phyloP scores from a whole-genome alignment of 2,329 filamentous ascomycete genomes.

The Fusarium sp. region DNA sequence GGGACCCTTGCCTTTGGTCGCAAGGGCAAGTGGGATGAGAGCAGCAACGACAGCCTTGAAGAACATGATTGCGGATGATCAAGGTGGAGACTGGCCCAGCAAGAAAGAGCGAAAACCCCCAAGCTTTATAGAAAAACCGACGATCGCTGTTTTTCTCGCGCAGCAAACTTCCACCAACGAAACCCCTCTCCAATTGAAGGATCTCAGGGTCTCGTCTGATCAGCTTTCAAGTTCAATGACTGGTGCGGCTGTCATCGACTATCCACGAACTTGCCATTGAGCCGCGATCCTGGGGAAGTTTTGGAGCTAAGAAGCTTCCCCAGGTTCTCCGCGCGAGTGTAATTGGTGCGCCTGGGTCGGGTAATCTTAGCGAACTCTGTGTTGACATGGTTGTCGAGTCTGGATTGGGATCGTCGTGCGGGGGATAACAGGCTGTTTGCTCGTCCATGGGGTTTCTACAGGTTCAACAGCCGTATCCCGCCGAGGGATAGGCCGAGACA shows the following conservation, averaged over 20 bases:
- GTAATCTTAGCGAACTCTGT: constrained; percentile 16
- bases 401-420: constrained; percentile 33
- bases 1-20: constrained; percentile 46
- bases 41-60: constrained; percentile 27
- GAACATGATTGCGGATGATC: constrained; percentile 22
- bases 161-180: constrained; percentile 11
- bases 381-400: constrained; percentile 9
- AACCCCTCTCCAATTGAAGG: neutral
- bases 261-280: constrained; percentile 5
- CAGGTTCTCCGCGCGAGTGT: constrained; percentile 14
- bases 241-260: constrained; percentile 24
- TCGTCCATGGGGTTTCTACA: neutral
- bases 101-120: neutral
- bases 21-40: constrained; percentile 19
- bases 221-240: constrained; percentile 9
- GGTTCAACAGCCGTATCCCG: neutral
- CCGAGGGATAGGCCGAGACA: constrained; percentile 16
- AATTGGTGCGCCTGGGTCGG: constrained; percentile 29
- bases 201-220: constrained; percentile 16
- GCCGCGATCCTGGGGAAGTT: constrained; percentile 11
- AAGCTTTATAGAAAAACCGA: constrained; percentile 25
- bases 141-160: neutral
- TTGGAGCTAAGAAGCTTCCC: constrained; percentile 26
- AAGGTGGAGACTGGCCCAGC: neutral
- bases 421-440: constrained; percentile 22